Evolutionary conservation across 345 rosid species (phyloP), one percentile per base, ranked within the genome.

Genomic region (Pugionium dolabratum): DNA sequence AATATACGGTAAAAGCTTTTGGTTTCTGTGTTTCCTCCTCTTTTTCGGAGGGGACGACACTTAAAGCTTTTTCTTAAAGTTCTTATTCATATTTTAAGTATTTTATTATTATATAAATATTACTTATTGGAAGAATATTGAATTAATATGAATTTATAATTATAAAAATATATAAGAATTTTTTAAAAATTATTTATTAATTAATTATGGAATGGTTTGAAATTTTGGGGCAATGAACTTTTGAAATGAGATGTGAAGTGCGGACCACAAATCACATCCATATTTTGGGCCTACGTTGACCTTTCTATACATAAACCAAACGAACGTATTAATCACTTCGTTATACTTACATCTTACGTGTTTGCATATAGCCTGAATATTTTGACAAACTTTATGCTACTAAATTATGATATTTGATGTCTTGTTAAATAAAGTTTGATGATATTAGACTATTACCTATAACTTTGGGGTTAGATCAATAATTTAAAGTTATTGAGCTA

Each of bases 21-120:
- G 18, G 7, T 40, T 40, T 40, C 42, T 66, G 50, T 51, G 71
- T 52, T 66, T 59, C 48, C 64, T 72, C 71, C 59, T 59, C 7
- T 43, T 59, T 72, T 53, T 7, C 67, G 66, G 66, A 59, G 30
- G 43, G 7, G 63, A 72, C 60, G 54, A 64, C 59, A 27, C 69
- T 62, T 47, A 40, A 40, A 4, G 5, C 1, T 5, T 1, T 40
- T 40, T 40, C 9, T 40, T 40, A 8, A 8, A 40, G 18, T 18
- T 18, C 18, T 18, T 18, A 18, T 18, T 18, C 18, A 18, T 18
- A 18, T 18, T 18, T 18, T 18, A 18, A 18, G 18, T 18, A 18
- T 18, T 18, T 18, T 18, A 18, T 18, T 18, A 18, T 18, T 18
- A 18, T 0, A 18, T 18, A 18, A 18, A 18, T 18, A 18, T 18